phyloP scores from a whole-genome alignment of 1,284 basidiomycete genomes.

The Austropuccinia psidii region DNA sequence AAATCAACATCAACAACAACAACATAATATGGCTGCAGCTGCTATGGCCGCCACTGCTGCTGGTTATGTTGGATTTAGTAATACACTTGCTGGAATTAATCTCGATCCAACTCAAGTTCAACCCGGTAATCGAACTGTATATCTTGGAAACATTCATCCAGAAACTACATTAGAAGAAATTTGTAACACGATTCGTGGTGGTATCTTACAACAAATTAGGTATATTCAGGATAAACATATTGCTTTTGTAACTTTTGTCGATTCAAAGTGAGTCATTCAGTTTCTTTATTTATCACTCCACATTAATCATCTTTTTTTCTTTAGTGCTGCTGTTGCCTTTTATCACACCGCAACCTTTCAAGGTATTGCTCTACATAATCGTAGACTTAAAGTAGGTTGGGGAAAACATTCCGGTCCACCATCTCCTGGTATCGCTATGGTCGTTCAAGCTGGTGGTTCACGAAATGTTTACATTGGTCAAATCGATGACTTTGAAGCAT shows the following conservation, averaged over 20 bases:
- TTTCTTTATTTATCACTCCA: slow-evolving; percentile 46
- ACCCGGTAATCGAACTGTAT: slow-evolving; percentile 72
- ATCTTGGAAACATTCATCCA: slow-evolving; percentile 85
- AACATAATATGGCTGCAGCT: slow-evolving; percentile 47
- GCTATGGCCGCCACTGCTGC: slow-evolving; percentile 44
- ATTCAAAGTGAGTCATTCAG: slow-evolving; percentile 36
- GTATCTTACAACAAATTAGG: slow-evolving; percentile 71
- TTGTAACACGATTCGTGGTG: slow-evolving; percentile 86
- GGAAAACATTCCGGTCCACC: slow-evolving; percentile 60
- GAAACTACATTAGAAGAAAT: slow-evolving; percentile 85
- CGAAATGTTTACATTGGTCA: slow-evolving; percentile 84
- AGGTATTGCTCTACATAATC: slow-evolving; percentile 78
- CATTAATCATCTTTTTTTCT: slow-evolving; percentile 59
- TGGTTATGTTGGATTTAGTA: slow-evolving; percentile 36
- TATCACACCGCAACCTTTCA: slow-evolving; percentile 79
- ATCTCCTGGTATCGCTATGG: slow-evolving; percentile 68
- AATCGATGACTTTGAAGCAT: slow-evolving; percentile 23
- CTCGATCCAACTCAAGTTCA: slow-evolving; percentile 38
- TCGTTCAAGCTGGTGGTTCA: slow-evolving; percentile 80
- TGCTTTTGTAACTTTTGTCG: slow-evolving; percentile 51
- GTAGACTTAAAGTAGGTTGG: slow-evolving; percentile 88
- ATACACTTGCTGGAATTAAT: slow-evolving; percentile 32
- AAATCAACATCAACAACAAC: slow-evolving; percentile 59
- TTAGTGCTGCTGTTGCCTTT: slow-evolving; percentile 79
- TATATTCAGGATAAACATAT: slow-evolving; percentile 93